Base-by-base conservation (phyloP, 1,284 basidiomycete genomes). In the Malassezia obtusa region DNA sequence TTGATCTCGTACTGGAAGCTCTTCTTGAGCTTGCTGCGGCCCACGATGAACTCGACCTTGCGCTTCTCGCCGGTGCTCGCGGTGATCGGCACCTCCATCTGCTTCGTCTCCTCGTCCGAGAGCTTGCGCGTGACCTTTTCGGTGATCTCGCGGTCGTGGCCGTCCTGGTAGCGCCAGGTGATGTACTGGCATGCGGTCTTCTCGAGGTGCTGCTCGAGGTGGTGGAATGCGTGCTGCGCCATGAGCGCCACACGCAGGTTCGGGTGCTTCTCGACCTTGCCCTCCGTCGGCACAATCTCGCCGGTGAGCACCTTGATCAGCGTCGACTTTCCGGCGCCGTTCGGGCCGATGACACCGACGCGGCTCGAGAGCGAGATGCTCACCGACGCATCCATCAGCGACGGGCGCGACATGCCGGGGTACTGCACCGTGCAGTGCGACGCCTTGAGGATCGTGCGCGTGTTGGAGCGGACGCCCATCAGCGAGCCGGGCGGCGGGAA, bases 101-200 rank as follows among this genome's bases (percentile, higher is more conserved):
- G 73, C 9, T 78, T 80, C 74, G 84, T 82, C 72, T 98, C 92
- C 75, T 89, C 91, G 39, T 82, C 81, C n/a, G 89, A 87, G 61
- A 98, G 77, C 33, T 84, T 83, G 61, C 92, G 89, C 22, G 90
- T 92, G 14, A 68, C 71, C 77, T 95, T 96, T 77, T 94, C 89
- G 61, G 94, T 76, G 54, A 95, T 79, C 77, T 98, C 80, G 84
- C 91, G 86, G 79, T 98, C 92, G 76, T 94, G 87, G 44, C 92
- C 94, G 75, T 95, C 91, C 77, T 96, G 91, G 83, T 91, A 98
- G 68, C 92, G 86, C 92, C 92, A 98, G 77, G 92, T 89, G 67
- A 71, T 73, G 62, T 73, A 73, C 45, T 71, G 62, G 51, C 62
- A 61, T 7, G 71, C 67, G 10, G 65, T 60, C 64, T 73, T 73